Percentiles rank a stretch among this genome's conserved stretches.
phyloP scores from a whole-genome alignment of 2,329 filamentous ascomycete species.

The Periconia digitata region DNA sequence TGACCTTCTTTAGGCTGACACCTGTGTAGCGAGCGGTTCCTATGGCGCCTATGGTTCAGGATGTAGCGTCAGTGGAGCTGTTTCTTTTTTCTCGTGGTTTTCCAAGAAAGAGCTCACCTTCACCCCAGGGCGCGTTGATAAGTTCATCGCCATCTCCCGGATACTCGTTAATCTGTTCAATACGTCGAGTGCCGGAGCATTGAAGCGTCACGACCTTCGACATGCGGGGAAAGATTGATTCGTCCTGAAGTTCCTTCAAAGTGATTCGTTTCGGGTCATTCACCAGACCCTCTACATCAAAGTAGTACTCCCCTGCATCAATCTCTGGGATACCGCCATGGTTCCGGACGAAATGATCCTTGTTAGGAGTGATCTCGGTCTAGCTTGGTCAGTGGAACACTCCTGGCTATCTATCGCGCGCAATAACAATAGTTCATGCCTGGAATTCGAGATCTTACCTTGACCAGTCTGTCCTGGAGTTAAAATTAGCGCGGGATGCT shows the following conservation, averaged over 20 bases:
- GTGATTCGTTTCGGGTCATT: constrained; percentile 59
- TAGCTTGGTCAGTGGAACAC: constrained; percentile 15
- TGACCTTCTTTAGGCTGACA: constrained; percentile 67
- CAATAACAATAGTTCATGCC: no score
- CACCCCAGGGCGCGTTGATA: constrained; percentile 43
- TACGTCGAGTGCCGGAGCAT: constrained; percentile 68
- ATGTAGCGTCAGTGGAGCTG: no score
- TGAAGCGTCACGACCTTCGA: constrained; percentile 64
- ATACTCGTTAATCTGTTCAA: constrained; percentile 68
- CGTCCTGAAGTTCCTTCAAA: constrained; percentile 62
- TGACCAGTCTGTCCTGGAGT: constrained; percentile 57
- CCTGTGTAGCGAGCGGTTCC: constrained; percentile 65
- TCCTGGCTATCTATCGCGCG: neutral
- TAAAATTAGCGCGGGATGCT: no score
- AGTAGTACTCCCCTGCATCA: constrained; percentile 55
- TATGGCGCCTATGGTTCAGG: no score
- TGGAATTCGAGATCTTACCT: constrained; percentile 26
- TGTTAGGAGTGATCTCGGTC: constrained; percentile 62
- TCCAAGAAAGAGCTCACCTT: no score
- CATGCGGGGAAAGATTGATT: constrained; percentile 61
- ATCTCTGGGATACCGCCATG: constrained; percentile 72
- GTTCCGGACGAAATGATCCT: constrained; percentile 68
- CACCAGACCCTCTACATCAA: constrained; percentile 63
- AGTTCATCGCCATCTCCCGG: constrained; percentile 68
- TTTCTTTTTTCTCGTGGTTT: no score